Base-by-base conservation (phyloP, 108 stramenopile species). In the Licmophora abbreviata region DNA sequence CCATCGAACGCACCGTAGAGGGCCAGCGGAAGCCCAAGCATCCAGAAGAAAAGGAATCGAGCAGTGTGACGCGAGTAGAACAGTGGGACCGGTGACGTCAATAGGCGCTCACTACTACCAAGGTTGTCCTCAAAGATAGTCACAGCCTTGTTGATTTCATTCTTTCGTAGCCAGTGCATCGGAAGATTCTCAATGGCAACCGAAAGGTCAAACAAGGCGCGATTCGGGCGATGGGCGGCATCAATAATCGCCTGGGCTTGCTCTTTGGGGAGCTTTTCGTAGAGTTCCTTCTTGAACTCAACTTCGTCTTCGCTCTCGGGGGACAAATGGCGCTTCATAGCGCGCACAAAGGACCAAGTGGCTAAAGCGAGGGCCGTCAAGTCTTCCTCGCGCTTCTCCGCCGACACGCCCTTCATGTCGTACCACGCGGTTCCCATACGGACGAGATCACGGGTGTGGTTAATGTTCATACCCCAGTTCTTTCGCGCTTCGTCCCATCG, bases 401-500 rank as follows among this genome's bases (percentile, higher is more conserved):
- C 54, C 9, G 59, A 1, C 15, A 61, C 58, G 6, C 12, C 51
- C 21, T 26, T 11, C 11, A 56, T 61, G 17, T 54, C 48, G 32
- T 80, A 85, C 52, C 63, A 79, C 29, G 74, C 71, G n/a, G 63
- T 79, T 15, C 61, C 77, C 77, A 79, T 79, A 29, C 77, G 77
- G 18, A 74, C 56, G 15, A 81, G 58, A 56, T 85, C 76, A 48
- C 79, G 76, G 44, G 79, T 85, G 68, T 81, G 79, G 63, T 85
- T 79, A 31, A 74, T 78, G 43, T 61, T 77, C 26, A 72, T 59
- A 25, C 81, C 81, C 81, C 81, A 83, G 51, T 73, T 73, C 62
- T 83, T 85, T 34, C 83, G 83, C 22, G 83, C 83, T 56, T 85
- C 83, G 71, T 85, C 79, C 83, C 83, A 85, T 22, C 83, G 70